These are phyloP conservation scores for Tuber aestivum DNA, from an alignment of 495 filamentous ascomycete genomes.

Conservation along the genomic window DNA sequence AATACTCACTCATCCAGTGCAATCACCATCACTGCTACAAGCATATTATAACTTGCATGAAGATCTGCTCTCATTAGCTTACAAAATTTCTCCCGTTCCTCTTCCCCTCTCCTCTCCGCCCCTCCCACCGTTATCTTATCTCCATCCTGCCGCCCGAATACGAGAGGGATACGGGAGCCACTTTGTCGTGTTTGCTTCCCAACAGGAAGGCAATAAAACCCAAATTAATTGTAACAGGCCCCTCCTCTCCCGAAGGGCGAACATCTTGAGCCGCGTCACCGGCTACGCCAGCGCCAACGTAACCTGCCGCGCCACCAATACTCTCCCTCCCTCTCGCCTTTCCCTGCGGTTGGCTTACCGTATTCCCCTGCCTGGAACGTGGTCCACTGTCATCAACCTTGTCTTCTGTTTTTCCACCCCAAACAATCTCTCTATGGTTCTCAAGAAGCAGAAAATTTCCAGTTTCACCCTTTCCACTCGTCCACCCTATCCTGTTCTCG, in stretches of 20 bases:
- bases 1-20: background rate
- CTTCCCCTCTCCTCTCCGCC: background rate
- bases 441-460: background rate
- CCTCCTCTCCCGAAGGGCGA: background rate
- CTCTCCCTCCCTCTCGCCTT: background rate
- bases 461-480: background rate
- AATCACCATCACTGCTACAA: background rate
- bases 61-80: background rate
- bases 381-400: background rate
- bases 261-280: slow-evolving; percentile 1
- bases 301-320: background rate
- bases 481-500: slow-evolving; percentile 23
- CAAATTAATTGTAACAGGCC: background rate
- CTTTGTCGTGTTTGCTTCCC: background rate
- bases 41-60: background rate
- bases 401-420: background rate
- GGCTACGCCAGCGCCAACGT: background rate
- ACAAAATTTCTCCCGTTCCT: background rate
- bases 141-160: background rate
- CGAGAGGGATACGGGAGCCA: background rate
- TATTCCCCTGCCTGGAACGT: background rate
- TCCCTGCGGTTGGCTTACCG: background rate
- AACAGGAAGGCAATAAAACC: background rate
- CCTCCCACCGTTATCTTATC: background rate
- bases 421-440: background rate